Evolutionary conservation across 2,329 filamentous ascomycete genomes (phyloP).

Genomic region (Cytospora paraplurivora): DNA sequence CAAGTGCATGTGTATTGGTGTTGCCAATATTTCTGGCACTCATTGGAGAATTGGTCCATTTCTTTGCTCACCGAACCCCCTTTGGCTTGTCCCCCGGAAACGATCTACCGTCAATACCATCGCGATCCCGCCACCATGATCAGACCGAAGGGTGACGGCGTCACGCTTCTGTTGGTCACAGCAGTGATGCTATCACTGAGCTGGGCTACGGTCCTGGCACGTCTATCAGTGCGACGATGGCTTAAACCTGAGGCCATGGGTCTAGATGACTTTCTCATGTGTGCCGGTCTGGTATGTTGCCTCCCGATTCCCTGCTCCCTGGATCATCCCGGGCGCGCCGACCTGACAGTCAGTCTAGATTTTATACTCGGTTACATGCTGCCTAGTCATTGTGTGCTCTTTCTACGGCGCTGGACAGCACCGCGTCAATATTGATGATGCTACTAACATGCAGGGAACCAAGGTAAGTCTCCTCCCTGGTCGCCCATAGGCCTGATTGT

Average conservation of each 20-base stretch:
- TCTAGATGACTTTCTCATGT: conserved; percentile 35
- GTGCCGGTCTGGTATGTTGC: conserved; percentile 33
- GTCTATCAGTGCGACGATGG: conserved; percentile 34
- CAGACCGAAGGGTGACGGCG: conserved; percentile 33
- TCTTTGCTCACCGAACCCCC: background rate
- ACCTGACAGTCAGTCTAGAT: conserved; percentile 29
- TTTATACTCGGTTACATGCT: conserved; percentile 34
- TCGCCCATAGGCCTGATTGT: background rate
- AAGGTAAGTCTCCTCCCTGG: conserved; percentile 12
- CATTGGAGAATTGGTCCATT: background rate
- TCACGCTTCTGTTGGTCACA: conserved; percentile 33
- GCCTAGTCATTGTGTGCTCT: conserved; percentile 35
- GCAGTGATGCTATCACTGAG: conserved; percentile 32
- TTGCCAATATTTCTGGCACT: background rate
- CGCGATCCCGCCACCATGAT: conserved; percentile 30
- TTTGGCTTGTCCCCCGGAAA: background rate
- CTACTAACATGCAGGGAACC: conserved; percentile 25
- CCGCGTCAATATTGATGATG: conserved; percentile 27
- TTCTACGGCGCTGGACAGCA: conserved; percentile 36
- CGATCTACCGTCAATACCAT: background rate
- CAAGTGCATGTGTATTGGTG: background rate
- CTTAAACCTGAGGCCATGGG: conserved; percentile 33
- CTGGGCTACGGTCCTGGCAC: conserved; percentile 33
- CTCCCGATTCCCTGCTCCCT: background rate
- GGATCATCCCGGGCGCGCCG: background rate